Base-by-base conservation (phyloP, 73 alveolate genomes). In the Paramecium octaurelia region DNA sequence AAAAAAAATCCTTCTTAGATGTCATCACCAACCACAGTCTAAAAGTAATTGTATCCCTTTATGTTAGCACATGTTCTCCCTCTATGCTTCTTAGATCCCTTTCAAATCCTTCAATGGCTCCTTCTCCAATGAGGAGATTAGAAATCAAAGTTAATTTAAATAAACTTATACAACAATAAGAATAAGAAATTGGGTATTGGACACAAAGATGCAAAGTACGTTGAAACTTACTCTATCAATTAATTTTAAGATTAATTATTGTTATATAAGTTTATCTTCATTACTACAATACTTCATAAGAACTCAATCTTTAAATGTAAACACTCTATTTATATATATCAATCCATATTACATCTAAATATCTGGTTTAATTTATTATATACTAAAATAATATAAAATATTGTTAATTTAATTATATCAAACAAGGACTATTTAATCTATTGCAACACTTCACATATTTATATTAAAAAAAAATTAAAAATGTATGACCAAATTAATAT, bases 101-200 rank as follows among this genome's bases (percentile, higher is more conserved):
- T n/a, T 75, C 88, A 38, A 75, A 75, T 75, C 88, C 88, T 10
- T 75, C 88, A 9, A 75, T 75, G 88, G 88, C 88, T 38, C 88
- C 88, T 35, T 38, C 68, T 75, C 88, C 88, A 16, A 4, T 42
- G 34, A 75, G 88, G 21, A 75, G 60, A 38, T 75, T 75, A 38
- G 88, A 75, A 75, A 75, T 75, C 14, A 75, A 75, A 36, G 88
- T 75, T 42, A 75, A 75, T 23, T 42, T 75, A 75, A 75, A 75
- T 38, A 75, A 75, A 38, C 88, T 75, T 38, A 75, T 75, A 8
- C 20, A 75, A 75, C 18, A 42, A 75, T 75, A 75, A 42, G 88
- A 75, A 36, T n/a, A 75, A 75, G 88, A 75, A 20, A 42, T 75
- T 12, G 88, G 88, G 16, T 75, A 75, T 34, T 75, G 88, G 88